Conservation (phyloP, 805 yeast species). For the Sugiyamaella boreocaroliniensis region DNA sequence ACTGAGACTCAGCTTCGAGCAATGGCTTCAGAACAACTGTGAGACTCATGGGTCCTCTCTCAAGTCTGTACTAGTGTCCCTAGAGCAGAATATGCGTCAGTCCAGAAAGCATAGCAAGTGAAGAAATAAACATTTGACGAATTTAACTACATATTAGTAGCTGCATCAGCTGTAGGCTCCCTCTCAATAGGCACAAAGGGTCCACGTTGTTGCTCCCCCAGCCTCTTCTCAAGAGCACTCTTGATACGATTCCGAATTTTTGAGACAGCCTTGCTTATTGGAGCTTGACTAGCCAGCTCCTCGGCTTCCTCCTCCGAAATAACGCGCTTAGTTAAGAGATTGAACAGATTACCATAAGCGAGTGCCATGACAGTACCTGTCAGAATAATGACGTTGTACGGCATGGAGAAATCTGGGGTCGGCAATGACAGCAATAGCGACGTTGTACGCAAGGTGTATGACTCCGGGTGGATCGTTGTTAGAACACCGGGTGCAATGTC, state of each 20-base stretch:
- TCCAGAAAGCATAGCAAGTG: slow-evolving; percentile 1
- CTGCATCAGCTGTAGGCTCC: neutral
- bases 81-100: neutral
- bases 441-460: slow-evolving; percentile 54
- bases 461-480: slow-evolving; percentile 38
- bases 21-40: slow-evolving; percentile 33
- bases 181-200: slow-evolving; percentile 9
- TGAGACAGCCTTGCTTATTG: slow-evolving; percentile 4
- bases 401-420: slow-evolving; percentile 98
- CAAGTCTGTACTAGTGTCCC: slow-evolving; percentile 12
- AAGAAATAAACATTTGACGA: neutral
- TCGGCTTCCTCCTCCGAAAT: slow-evolving; percentile 61
- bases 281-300: slow-evolving; percentile 4
- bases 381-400: slow-evolving; percentile 90
- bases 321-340: slow-evolving; percentile 64
- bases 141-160: neutral
- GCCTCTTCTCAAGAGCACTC: neutral
- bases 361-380: slow-evolving; percentile 91
- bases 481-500: slow-evolving; percentile 87
- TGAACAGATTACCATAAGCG: slow-evolving; percentile 81
- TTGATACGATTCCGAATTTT: slow-evolving; percentile 1
- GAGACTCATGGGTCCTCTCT: slow-evolving; percentile 21
- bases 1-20: slow-evolving; percentile 33
- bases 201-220: slow-evolving; percentile 10
- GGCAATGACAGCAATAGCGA: slow-evolving; percentile 83